phyloP scores from a whole-genome alignment of 2,329 filamentous ascomycete species.

The Tetracladium maxilliforme region DNA sequence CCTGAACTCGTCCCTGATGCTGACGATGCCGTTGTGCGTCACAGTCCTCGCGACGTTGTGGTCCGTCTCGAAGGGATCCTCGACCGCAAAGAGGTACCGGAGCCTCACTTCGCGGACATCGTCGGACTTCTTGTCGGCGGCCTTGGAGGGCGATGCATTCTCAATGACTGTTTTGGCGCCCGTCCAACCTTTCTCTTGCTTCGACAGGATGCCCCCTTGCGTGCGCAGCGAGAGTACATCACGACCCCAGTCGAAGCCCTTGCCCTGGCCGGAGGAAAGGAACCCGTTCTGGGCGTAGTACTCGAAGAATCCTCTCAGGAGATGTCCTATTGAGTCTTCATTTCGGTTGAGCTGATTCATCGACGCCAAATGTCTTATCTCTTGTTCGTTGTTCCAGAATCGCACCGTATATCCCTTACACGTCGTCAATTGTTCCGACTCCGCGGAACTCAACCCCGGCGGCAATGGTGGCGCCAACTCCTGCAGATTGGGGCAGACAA shows the following conservation, averaged over 20 bases:
- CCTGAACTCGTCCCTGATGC: constrained; percentile 73
- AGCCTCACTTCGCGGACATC: constrained; percentile 54
- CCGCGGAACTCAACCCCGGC: constrained; percentile 19
- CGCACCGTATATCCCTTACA: constrained; percentile 56
- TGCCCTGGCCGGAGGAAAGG: constrained; percentile 32
- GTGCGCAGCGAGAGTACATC: constrained; percentile 70
- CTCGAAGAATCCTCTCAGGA: constrained; percentile 76
- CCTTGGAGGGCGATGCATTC: constrained; percentile 17
- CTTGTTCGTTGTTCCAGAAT: constrained; percentile 64
- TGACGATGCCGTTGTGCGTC: constrained; percentile 65
- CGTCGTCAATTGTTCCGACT: constrained; percentile 18
- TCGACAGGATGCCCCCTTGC: constrained; percentile 52
- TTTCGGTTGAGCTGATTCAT: constrained; percentile 52
- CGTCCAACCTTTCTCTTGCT: constrained; percentile 73
- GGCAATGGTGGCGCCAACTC: constrained; percentile 29
- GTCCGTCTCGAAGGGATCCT: constrained; percentile 78
- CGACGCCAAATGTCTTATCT: constrained; percentile 46
- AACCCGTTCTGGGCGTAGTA: constrained; percentile 56
- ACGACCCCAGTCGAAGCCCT: constrained; percentile 65
- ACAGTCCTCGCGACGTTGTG: constrained; percentile 85
- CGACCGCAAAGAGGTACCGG: constrained; percentile 76
- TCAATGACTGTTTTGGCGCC: constrained; percentile 60
- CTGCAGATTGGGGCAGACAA: constrained; percentile 76
- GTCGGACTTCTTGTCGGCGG: constrained; percentile 13
- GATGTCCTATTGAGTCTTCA: constrained; percentile 48